Evolutionary conservation across 768 basidiomycete species (phyloP).

Genomic region (Calocera cornea): DNA sequence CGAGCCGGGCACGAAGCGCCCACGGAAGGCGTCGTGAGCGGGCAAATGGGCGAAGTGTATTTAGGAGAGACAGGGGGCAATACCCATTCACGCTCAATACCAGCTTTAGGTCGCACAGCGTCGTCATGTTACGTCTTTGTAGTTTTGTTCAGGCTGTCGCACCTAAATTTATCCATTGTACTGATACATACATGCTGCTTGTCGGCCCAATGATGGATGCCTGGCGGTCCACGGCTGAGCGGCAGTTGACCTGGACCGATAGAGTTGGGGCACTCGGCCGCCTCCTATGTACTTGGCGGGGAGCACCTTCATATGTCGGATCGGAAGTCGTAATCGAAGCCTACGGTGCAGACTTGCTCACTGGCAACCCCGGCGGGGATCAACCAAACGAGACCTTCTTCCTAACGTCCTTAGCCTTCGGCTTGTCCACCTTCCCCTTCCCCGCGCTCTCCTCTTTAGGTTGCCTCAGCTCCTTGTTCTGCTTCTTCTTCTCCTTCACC

Average conservation of each 20-base stretch:
- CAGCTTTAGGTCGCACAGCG: too few relatives aligned
- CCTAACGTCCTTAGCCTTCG: neutral
- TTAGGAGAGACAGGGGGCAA: too few relatives aligned
- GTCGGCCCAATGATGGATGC: too few relatives aligned
- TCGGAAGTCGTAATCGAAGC: too few relatives aligned
- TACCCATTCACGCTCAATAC: too few relatives aligned
- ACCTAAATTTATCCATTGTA: neutral
- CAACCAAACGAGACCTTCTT: conserved; percentile 1
- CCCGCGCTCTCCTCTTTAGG: conserved; percentile 3
- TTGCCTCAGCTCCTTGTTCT: neutral
- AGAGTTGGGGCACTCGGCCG: too few relatives aligned
- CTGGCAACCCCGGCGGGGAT: neutral
- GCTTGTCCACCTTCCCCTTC: conserved; percentile 6
- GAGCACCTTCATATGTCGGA: too few relatives aligned
- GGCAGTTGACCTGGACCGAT: too few relatives aligned
- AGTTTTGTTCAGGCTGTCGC: too few relatives aligned
- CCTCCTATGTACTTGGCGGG: too few relatives aligned
- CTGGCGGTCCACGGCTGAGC: too few relatives aligned
- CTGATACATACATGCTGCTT: neutral
- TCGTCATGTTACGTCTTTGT: too few relatives aligned
- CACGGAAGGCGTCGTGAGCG: neutral
- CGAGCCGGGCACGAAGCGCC: neutral
- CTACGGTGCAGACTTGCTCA: neutral
- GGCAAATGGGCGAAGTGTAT: neutral
- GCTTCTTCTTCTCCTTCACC: neutral